Base-by-base conservation (phyloP, 148 eudicot genomes). In the Camellia japonica region DNA sequence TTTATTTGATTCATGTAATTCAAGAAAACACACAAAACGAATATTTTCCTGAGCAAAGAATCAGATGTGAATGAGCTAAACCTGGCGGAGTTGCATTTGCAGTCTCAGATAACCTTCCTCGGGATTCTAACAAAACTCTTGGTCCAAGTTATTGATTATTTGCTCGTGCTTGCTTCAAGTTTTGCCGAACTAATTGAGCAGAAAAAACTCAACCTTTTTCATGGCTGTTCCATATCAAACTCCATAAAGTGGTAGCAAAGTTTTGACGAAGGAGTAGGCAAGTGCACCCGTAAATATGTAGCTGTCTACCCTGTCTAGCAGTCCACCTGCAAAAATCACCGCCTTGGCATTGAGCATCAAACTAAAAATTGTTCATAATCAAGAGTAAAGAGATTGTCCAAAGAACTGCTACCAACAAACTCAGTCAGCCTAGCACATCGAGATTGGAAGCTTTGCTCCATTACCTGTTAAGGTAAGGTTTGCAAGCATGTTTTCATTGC, bases 261-360 rank as follows among this genome's bases (percentile, higher is more conserved):
- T 87, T 85, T 90, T 90, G 78, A 94, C 86, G 47, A 94, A 94
- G 46, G 98, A 92, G 80, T 91, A 91, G 6, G 91, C 94, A 74
- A 96, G 94, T 67, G 99, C 99, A 11, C 99, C 99, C 0, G 99
- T 93, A 80, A 96, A 96, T 4, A 96, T 85, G 84, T 96, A 96
- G 91, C 99, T 96, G 84, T 96, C 99, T 13, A 88, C 90, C 80
- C 98, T 85, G 85, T 96, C 99, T 46, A 96, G 89, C 84, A 96
- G 85, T 81, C 99, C 99, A 81, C 99, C 99, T 96, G 92, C 83
- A 78, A 38, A 84, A 38, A 74, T 5, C n/a, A 64, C 58, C 18
- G 76, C 58, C 30, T 69, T 56, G 42, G 76, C 63, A 73, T 55
- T 38, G 12, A 41, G 51, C 76, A 56, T 44, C 49, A 30, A 74